Base-by-base conservation (phyloP, 257 asterid species). In the Penstemon barbatus region DNA sequence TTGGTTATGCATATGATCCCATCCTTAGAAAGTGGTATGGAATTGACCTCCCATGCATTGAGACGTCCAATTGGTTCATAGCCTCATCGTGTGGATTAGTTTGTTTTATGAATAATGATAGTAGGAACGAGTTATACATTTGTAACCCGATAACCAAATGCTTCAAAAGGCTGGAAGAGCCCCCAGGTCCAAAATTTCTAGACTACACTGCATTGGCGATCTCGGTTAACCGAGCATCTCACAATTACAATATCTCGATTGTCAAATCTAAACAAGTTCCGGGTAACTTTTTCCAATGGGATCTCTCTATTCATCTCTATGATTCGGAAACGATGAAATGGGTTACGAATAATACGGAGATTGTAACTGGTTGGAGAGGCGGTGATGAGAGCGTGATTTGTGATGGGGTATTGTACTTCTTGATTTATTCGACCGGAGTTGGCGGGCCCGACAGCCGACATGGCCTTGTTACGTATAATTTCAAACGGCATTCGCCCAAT, bases 371-470 rank as follows among this genome's bases (percentile, higher is more conserved):
- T 15, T 91, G 99, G 99, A 76, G 99, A 74, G 95, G 82, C 0
- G 97, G 99, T 8, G 96, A 94, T 7, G 97, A 94, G 85, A 89
- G 99, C 11, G 89, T 94, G 48, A 91, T 94, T 2, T 91, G 97
- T 33, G 79, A 80, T 45, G 96, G 95, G 41, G 76, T 84, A 12
- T 70, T 94, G 75, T 91, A 87, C 83, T 86, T 91, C 72, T 51
- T 94, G 81, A 82, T 94, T 19, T 87, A 90, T 78, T 80, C 95
- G 1, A 80, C 85, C 4, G 97, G 95, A 42, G 83, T 85, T 12
- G 86, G 87, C n/a, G 81, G 77, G 6, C 77, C 82, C 0, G 87
- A 84, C 56, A 79, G 73, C 69, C 92, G 97, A 4, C 97, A 94
- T 6, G 95, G 97, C 8, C 83, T 91, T 41, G 73, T 94, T 43